Evolutionary conservation across 108 stramenopile genomes (phyloP).

Genomic region (Nitzschia inconspicua): DNA sequence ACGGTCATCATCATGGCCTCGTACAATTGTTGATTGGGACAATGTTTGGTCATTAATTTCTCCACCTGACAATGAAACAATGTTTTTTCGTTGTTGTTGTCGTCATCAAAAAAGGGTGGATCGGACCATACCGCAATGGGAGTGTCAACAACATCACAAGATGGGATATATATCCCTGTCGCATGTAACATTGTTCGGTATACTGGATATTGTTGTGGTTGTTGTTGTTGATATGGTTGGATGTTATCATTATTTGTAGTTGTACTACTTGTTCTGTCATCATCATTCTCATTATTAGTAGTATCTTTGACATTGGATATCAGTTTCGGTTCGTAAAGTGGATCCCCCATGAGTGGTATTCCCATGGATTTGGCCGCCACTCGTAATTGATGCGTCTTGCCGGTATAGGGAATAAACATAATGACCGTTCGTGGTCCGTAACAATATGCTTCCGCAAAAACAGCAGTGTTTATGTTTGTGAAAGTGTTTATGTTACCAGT

Average conservation of each 20-base stretch:
- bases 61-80: constrained; percentile 6
- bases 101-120: constrained; percentile 9
- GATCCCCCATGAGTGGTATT: constrained; percentile 68
- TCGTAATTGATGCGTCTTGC: constrained; percentile 81
- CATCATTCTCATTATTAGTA: background rate
- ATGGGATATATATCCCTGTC: constrained; percentile 20
- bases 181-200: constrained; percentile 20
- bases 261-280: background rate
- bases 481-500: constrained; percentile 18
- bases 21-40: constrained; percentile 43
- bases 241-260: background rate
- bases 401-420: constrained; percentile 74
- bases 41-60: constrained; percentile 56
- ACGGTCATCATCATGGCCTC: constrained; percentile 14
- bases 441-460: background rate
- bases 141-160: constrained; percentile 5
- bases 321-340: too few species aligned
- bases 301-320: too few species aligned
- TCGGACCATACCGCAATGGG: constrained; percentile 9
- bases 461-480: background rate
- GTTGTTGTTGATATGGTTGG: background rate
- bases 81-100: background rate
- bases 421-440: constrained; percentile 1
- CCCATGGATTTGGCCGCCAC: constrained; percentile 80
- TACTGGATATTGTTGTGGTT: background rate